phyloP scores from a whole-genome alignment of 306 rosid species.

The Boehmeria nivea region DNA sequence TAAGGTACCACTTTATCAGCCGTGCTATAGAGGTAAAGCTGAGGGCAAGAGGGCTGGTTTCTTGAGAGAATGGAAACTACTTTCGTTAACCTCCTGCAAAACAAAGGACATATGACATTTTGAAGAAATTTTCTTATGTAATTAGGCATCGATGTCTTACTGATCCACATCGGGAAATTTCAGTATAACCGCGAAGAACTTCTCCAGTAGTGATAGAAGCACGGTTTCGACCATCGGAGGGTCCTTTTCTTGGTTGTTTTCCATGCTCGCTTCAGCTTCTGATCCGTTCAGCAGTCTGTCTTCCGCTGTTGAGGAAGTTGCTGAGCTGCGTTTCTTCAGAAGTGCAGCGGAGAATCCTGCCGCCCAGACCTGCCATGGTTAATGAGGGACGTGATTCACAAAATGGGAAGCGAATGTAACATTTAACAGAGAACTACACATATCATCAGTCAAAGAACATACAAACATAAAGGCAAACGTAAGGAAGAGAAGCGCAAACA shows the following conservation, averaged over 20 bases:
- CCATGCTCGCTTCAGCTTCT: constrained; percentile 25
- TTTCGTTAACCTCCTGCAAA: constrained; percentile 63
- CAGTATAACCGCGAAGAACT: constrained; percentile 49
- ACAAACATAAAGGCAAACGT: too few relatives aligned
- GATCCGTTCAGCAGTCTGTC: constrained; percentile 22
- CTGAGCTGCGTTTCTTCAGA: constrained; percentile 58
- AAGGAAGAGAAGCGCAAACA: too few relatives aligned
- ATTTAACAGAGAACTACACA: too few relatives aligned
- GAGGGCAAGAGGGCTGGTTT: constrained; percentile 60
- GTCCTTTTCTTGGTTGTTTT: constrained; percentile 38
- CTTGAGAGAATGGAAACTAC: constrained; percentile 39
- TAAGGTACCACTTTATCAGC: constrained; percentile 75
- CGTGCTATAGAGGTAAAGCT: constrained; percentile 85
- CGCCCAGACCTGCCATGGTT: constrained; percentile 72
- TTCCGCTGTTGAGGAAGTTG: too few relatives aligned
- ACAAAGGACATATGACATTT: constrained; percentile 2
- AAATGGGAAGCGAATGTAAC: not conserved
- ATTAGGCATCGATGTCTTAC: constrained; percentile 29
- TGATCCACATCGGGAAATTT: constrained; percentile 54
- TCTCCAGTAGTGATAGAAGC: constrained; percentile 50
- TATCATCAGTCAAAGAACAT: too few relatives aligned
- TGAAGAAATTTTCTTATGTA: too few relatives aligned
- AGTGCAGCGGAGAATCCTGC: constrained; percentile 82
- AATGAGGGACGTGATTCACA: not conserved
- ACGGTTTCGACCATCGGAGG: constrained; percentile 39